These are phyloP conservation scores for Cyberlindnera xishuangbannaensis DNA, from an alignment of 805 yeast species.

Conservation along the genomic window DNA sequence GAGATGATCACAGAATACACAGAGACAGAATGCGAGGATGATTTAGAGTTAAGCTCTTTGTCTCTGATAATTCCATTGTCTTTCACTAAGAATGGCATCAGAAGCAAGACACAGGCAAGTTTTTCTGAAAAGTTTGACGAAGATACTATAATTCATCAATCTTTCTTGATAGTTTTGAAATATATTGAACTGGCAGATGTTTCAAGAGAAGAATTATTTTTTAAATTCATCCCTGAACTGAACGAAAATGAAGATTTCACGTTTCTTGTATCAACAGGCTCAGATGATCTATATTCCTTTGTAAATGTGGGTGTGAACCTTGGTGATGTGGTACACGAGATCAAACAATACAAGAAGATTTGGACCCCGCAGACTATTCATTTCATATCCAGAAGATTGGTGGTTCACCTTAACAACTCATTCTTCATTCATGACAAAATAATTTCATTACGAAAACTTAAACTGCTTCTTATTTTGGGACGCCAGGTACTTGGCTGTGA, in stretches of 20 bases:
- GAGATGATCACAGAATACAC: not conserved
- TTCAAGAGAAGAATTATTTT: constrained; percentile 24
- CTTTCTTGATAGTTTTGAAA: constrained; percentile 30
- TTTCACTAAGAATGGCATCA: constrained; percentile 33
- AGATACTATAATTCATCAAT: constrained; percentile 18
- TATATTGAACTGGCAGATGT: constrained; percentile 37
- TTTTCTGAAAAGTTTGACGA: constrained; percentile 17
- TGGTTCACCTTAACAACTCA: not conserved
- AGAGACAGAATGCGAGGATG: constrained; percentile 5
- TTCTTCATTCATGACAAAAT: constrained; percentile 1
- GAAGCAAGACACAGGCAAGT: constrained; percentile 28
- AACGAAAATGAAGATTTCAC: constrained; percentile 1
- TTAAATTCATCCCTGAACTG: constrained; percentile 12
- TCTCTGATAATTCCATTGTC: constrained; percentile 39
- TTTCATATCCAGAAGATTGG: constrained; percentile 29
- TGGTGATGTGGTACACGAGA: constrained; percentile 14
- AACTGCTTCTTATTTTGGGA: constrained; percentile 30
- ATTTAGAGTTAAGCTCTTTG: constrained; percentile 30
- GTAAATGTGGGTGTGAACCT: constrained; percentile 9
- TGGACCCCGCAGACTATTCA: constrained; percentile 34
- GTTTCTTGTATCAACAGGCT: constrained; percentile 2
- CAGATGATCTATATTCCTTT: constrained; percentile 7
- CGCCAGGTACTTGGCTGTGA: constrained; percentile 10
- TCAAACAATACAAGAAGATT: constrained; percentile 13
- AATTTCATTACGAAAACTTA: constrained; percentile 31